Conservation (phyloP, 2,329 filamentous ascomycete genomes). For the Alternaria sp. region DNA sequence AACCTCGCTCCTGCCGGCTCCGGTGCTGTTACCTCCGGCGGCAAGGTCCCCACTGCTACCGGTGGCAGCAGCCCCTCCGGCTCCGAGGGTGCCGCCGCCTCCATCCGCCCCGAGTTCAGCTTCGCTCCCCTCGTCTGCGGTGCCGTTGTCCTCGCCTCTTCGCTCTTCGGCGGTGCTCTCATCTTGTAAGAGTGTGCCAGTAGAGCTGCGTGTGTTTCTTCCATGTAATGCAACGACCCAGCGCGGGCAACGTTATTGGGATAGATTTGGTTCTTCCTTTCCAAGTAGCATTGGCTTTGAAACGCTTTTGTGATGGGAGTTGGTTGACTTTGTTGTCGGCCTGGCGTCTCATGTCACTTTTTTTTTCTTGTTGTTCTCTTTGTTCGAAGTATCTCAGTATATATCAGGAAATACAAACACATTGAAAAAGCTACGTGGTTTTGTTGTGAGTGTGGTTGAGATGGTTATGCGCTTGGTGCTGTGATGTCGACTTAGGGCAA, state of each 20-base stretch:
- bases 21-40: constrained; percentile 53
- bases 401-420: background rate
- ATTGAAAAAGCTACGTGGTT: background rate
- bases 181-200: constrained; percentile 39
- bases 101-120: constrained; percentile 54
- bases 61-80: constrained; percentile 15
- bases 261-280: background rate
- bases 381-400: background rate
- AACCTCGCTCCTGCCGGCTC: constrained; percentile 58
- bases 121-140: constrained; percentile 60
- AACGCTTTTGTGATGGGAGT: background rate
- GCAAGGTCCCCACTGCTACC: constrained; percentile 28
- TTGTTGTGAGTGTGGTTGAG: background rate
- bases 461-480: too few species aligned
- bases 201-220: background rate
- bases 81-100: constrained; percentile 52
- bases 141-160: constrained; percentile 59
- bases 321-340: background rate
- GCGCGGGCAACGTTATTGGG: constrained; percentile 34
- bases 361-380: background rate
- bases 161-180: constrained; percentile 60
- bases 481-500: background rate
- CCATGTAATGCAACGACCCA: constrained; percentile 36
- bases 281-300: background rate
- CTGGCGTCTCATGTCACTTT: background rate